Percentiles rank a stretch among this genome's conserved stretches.
Conservation (phyloP, 108 stramenopile genomes). For the Mediolabrus comicus region DNA sequence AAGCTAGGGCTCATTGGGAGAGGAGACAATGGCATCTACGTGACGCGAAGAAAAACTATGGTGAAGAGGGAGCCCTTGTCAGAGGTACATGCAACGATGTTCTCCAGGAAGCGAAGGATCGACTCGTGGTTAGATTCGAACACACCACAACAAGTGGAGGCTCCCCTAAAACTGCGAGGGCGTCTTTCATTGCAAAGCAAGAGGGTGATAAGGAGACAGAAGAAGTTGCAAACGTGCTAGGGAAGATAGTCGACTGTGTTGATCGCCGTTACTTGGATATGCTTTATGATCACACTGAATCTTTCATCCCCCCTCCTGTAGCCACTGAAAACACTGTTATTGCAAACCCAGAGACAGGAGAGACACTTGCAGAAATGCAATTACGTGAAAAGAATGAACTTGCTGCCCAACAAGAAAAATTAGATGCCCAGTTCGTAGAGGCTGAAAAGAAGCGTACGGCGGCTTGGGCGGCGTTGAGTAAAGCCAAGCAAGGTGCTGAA, state of each 20-base stretch:
- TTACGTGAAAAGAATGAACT: constrained; percentile 33
- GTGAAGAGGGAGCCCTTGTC: constrained; percentile 8
- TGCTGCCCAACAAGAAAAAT: constrained; percentile 21
- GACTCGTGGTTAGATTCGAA: neutral
- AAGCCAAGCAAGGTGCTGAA: constrained; percentile 50
- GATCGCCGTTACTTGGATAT: constrained; percentile 25
- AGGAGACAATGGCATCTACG: constrained; percentile 4
- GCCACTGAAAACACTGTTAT: constrained; percentile 16
- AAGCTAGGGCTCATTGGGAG: constrained; percentile 7
- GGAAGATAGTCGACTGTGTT: constrained; percentile 20
- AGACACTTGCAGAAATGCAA: constrained; percentile 51
- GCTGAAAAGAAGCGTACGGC: constrained; percentile 57
- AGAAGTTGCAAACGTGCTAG: constrained; percentile 22
- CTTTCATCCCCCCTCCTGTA: constrained; percentile 55
- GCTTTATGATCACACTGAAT: constrained; percentile 11
- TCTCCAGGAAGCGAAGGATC: constrained; percentile 11
- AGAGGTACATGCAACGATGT: constrained; percentile 6
- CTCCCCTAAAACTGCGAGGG: neutral
- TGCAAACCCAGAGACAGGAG: constrained; percentile 42
- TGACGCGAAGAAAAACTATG: constrained; percentile 3
- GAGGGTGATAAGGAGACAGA: neutral
- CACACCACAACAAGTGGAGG: neutral
- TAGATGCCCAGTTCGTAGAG: constrained; percentile 32
- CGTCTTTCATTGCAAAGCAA: neutral
- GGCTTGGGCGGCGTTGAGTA: constrained; percentile 58